Evolutionary conservation across 176 grass and related monocot genomes (phyloP).

Genomic region (Avena eriantha): DNA sequence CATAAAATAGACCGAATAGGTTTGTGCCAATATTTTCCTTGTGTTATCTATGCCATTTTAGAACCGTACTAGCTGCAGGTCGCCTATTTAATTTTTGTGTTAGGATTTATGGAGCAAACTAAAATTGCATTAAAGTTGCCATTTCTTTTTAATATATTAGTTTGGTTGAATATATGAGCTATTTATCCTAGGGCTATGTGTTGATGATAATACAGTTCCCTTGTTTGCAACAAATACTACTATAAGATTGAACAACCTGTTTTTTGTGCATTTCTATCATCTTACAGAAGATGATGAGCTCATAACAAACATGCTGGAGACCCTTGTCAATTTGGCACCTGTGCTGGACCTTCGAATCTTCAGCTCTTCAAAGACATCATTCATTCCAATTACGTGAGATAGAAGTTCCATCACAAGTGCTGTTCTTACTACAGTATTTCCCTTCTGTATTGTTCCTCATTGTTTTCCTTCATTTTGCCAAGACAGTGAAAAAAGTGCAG

Average conservation of each 20-base stretch:
- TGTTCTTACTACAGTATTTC: constrained; percentile 11
- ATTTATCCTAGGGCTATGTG: constrained; percentile 18
- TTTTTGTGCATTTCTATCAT: constrained; percentile 46
- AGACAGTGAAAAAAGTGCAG: constrained; percentile 85
- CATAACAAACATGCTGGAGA: constrained; percentile 96
- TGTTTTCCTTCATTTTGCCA: constrained; percentile 30
- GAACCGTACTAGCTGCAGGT: constrained; percentile 1
- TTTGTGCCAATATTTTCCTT: neutral
- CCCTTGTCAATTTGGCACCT: constrained; percentile 97
- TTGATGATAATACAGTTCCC: constrained; percentile 3
- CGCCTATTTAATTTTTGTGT: constrained; percentile 28
- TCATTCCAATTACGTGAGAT: constrained; percentile 85
- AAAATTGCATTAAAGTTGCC: neutral
- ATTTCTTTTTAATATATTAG: neutral
- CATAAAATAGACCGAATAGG: constrained; percentile 3
- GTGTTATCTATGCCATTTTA: constrained; percentile 7
- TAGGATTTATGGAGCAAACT: constrained; percentile 7
- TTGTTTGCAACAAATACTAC: constrained; percentile 5
- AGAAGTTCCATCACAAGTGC: constrained; percentile 18
- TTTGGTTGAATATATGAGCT: neutral
- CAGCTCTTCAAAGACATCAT: constrained; percentile 92
- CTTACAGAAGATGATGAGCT: constrained; percentile 96
- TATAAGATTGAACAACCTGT: constrained; percentile 27
- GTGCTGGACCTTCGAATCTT: constrained; percentile 96
- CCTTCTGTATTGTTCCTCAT: constrained; percentile 25